Evolutionary conservation across 2,329 filamentous ascomycete genomes (phyloP).

Genomic region (Calonectria pseudoreteaudii): DNA sequence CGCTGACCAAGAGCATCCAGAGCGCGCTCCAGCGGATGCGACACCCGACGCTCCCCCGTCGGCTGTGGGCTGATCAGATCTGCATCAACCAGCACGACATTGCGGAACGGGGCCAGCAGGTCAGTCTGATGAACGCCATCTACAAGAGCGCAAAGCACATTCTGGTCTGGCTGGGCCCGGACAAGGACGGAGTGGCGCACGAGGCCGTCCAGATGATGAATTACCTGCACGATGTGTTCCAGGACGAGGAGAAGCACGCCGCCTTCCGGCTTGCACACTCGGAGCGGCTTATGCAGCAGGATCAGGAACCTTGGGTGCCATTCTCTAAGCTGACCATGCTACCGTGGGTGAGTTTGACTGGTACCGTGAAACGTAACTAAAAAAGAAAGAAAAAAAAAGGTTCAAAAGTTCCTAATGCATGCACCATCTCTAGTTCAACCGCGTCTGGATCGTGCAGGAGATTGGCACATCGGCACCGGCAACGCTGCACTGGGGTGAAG

Average conservation of each 20-base stretch:
- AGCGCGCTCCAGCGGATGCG: constrained; percentile 47
- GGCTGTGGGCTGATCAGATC: constrained; percentile 55
- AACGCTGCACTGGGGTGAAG: constrained; percentile 50
- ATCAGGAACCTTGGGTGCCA: constrained; percentile 45
- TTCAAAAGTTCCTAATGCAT: neutral
- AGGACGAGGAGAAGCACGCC: constrained; percentile 44
- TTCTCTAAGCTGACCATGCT: constrained; percentile 46
- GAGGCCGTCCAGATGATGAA: constrained; percentile 45
- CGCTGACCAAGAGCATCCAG: constrained; percentile 46
- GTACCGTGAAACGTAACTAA: neutral
- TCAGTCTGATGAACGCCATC: constrained; percentile 53
- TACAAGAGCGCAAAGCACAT: constrained; percentile 49
- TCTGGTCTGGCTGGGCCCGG: constrained; percentile 51
- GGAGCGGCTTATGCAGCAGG: constrained; percentile 44
- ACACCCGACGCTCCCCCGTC: constrained; percentile 35
- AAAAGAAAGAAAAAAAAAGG: neutral
- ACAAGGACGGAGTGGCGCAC: constrained; percentile 42
- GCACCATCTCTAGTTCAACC: constrained; percentile 44
- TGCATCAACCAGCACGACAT: constrained; percentile 55
- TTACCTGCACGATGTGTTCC: constrained; percentile 44
- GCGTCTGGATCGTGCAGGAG: constrained; percentile 53
- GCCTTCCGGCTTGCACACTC: constrained; percentile 46
- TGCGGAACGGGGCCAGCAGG: constrained; percentile 50
- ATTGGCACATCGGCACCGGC: constrained; percentile 49
- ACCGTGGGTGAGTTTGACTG: constrained; percentile 46